phyloP scores from a whole-genome alignment of 208 protist genomes.

The Trypanosoma brucei region DNA sequence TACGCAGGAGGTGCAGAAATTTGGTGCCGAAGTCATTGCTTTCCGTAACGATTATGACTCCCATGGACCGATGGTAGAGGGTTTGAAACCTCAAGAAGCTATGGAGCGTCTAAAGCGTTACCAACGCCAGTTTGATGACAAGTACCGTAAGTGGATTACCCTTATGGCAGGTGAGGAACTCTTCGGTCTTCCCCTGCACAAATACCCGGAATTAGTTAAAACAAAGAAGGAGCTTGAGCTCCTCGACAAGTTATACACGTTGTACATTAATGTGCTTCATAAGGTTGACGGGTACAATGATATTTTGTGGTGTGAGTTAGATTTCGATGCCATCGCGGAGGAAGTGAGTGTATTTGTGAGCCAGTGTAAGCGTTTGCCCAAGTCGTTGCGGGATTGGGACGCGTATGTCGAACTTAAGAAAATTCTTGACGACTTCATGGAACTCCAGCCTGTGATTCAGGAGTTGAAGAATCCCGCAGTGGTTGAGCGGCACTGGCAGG shows the following conservation, averaged over 20 bases:
- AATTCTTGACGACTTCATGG: constrained; percentile 94
- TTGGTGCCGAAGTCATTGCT: constrained; percentile 87
- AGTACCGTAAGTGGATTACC: constrained; percentile 92
- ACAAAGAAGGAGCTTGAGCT: constrained; percentile 93
- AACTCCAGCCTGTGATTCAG: constrained; percentile 92
- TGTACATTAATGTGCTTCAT: constrained; percentile 94
- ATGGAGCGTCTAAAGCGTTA: constrained; percentile 95
- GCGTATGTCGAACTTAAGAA: constrained; percentile 94
- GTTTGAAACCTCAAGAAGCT: constrained; percentile 90
- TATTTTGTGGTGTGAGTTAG: constrained; percentile 92
- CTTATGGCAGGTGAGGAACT: constrained; percentile 94
- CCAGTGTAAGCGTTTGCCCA: constrained; percentile 89
- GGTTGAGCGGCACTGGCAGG: constrained; percentile 93
- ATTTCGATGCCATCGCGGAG: constrained; percentile 92
- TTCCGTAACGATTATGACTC: constrained; percentile 95
- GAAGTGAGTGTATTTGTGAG: constrained; percentile 90
- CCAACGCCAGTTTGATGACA: constrained; percentile 93
- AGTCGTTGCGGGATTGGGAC: constrained; percentile 92
- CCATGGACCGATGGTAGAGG: constrained; percentile 94
- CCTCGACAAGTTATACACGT: constrained; percentile 92
- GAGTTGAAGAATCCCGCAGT: constrained; percentile 90
- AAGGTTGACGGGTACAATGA: constrained; percentile 94
- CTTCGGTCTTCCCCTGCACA: constrained; percentile 92
- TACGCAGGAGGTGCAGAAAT: constrained; percentile 91
- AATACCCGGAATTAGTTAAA: constrained; percentile 92